These are phyloP conservation scores for Talaromyces sp. DNA, from an alignment of 2,329 filamentous ascomycete species.

Conservation along the genomic window DNA sequence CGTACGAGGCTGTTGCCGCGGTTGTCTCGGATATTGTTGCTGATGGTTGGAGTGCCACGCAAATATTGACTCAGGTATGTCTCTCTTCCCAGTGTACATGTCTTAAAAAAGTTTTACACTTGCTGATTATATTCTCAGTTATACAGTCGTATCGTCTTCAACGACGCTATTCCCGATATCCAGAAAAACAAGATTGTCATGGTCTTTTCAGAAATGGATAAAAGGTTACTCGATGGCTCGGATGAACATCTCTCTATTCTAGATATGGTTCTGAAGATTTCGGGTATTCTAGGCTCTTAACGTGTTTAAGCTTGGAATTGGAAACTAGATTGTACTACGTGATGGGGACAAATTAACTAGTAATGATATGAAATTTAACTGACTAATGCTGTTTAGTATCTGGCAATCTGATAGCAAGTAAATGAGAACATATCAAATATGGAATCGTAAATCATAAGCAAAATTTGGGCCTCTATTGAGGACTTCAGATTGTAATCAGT, in stretches of 20 bases:
- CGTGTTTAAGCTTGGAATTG: neutral
- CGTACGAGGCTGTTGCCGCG: conserved; percentile 69
- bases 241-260: conserved; percentile 92
- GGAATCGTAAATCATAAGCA: neutral
- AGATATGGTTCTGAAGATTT: conserved; percentile 77
- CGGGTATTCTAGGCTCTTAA: conserved; percentile 55
- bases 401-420: neutral
- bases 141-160: conserved; percentile 75
- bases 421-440: neutral
- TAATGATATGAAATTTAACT: neutral
- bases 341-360: neutral
- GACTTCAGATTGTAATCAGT: neutral
- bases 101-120: no score
- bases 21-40: conserved; percentile 87
- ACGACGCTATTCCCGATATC: conserved; percentile 74
- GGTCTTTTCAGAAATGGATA: conserved; percentile 90
- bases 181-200: conserved; percentile 89
- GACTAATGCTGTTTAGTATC: neutral
- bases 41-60: conserved; percentile 92
- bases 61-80: conserved; percentile 73
- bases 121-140: conserved; percentile 15
- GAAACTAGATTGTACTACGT: neutral
- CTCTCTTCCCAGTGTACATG: no score
- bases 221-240: conserved; percentile 86
- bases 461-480: neutral